Evolutionary conservation across 2,329 filamentous ascomycete species (phyloP).

Genomic region (Neonectria hederae): DNA sequence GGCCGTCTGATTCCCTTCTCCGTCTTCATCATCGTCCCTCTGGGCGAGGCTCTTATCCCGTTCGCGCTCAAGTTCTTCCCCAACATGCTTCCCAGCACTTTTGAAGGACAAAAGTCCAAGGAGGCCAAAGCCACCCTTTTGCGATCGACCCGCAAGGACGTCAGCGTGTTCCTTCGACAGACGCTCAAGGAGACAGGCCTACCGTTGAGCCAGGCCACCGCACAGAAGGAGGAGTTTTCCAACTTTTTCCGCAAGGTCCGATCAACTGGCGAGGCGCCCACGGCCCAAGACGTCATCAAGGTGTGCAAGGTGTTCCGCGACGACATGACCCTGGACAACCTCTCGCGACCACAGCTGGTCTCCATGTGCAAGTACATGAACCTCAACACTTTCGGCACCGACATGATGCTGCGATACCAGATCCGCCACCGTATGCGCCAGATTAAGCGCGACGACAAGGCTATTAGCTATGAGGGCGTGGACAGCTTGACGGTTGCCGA

Average conservation of each 20-base stretch:
- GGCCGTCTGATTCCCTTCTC: constrained; percentile 94
- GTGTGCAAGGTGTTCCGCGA: constrained; percentile 99
- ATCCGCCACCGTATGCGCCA: constrained; percentile 98
- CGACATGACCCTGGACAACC: constrained; percentile 94
- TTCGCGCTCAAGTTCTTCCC: constrained; percentile 95
- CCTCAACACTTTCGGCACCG: constrained; percentile 94
- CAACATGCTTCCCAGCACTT: constrained; percentile 96
- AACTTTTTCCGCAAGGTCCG: constrained; percentile 98
- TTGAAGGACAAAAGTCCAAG: constrained; percentile 89
- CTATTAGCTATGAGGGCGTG: constrained; percentile 93
- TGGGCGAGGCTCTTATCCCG: constrained; percentile 91
- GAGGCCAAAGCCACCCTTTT: constrained; percentile 87
- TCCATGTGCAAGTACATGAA: constrained; percentile 99
- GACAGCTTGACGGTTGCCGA: constrained; percentile 93
- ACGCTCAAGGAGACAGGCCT: constrained; percentile 94
- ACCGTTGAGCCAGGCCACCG: constrained; percentile 82
- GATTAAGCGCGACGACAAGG: constrained; percentile 97
- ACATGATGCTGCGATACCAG: constrained; percentile 97
- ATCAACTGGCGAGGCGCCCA: constrained; percentile 89
- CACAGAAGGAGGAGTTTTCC: constrained; percentile 91
- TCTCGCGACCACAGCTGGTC: constrained; percentile 93
- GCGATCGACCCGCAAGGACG: constrained; percentile 89
- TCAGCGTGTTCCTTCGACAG: constrained; percentile 87
- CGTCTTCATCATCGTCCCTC: constrained; percentile 95
- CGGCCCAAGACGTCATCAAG: constrained; percentile 91